phyloP scores from a whole-genome alignment of 129 eudicot genomes.

The Dittrichia graveolens region DNA sequence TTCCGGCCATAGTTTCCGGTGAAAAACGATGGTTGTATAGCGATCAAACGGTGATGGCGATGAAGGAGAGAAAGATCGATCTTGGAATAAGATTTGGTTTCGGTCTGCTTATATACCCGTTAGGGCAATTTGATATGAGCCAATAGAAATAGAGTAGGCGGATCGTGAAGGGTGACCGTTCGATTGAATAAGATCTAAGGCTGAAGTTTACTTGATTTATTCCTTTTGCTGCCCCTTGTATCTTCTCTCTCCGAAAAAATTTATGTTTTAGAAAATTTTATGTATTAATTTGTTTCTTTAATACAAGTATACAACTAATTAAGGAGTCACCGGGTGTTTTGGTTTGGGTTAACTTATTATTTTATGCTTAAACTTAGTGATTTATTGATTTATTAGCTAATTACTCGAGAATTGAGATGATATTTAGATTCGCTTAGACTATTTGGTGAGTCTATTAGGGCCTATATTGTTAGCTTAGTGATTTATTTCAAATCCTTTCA shows the following conservation, averaged over 20 bases:
- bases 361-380: no score
- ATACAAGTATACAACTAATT: no score
- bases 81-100: not conserved
- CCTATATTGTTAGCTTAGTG: no score
- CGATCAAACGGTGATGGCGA: not conserved
- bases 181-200: conserved; percentile 25
- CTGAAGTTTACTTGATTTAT: not conserved
- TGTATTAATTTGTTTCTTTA: no score
- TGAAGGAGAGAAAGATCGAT: conserved; percentile 4
- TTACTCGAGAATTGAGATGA: no score
- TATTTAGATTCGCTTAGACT: no score
- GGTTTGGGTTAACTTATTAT: no score
- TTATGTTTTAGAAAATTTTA: not conserved
- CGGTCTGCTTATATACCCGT: conserved; percentile 35
- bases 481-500: no score
- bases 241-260: not conserved
- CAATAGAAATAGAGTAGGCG: conserved; percentile 37
- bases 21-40: not conserved
- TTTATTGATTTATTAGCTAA: no score
- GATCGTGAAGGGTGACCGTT: conserved; percentile 38
- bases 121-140: conserved; percentile 13
- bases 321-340: no score
- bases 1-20: conserved; percentile 31
- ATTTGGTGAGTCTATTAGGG: no score
- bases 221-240: not conserved